Evolutionary conservation across 164 flowering plant species (phyloP).

Genomic region (Kalanchoe fedtschenkoi): DNA sequence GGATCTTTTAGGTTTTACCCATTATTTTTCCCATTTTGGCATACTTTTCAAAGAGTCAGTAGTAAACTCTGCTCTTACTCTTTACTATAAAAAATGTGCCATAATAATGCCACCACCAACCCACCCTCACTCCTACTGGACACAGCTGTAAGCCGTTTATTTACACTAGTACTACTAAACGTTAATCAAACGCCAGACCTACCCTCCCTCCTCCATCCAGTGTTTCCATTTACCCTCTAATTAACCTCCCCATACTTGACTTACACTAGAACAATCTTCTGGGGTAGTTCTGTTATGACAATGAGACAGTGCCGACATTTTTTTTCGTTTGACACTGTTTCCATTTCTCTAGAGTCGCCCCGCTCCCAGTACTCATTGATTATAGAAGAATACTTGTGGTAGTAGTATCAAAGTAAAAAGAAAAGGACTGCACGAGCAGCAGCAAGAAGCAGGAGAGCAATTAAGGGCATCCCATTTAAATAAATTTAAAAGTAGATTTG

Average conservation of each 20-base stretch:
- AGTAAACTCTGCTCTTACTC: not conserved
- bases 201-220: constrained; percentile 4
- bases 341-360: not conserved
- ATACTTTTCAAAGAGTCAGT: too few species aligned
- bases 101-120: not conserved
- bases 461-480: too few species aligned
- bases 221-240: not conserved
- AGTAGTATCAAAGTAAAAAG: not conserved
- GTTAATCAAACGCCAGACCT: not conserved
- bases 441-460: not conserved
- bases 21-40: too few species aligned
- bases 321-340: too few species aligned
- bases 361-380: not conserved
- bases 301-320: not conserved
- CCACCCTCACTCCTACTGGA: not conserved
- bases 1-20: too few species aligned
- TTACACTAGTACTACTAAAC: not conserved
- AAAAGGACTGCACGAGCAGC: not conserved
- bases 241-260: not conserved
- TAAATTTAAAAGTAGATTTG: too few species aligned
- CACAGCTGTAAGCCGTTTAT: not conserved
- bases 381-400: not conserved
- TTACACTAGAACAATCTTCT: not conserved
- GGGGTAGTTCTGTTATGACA: not conserved
- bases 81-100: not conserved